These are phyloP conservation scores for Eucalyptus curtisii DNA, from an alignment of 345 rosid genomes.

Conservation along the genomic window DNA sequence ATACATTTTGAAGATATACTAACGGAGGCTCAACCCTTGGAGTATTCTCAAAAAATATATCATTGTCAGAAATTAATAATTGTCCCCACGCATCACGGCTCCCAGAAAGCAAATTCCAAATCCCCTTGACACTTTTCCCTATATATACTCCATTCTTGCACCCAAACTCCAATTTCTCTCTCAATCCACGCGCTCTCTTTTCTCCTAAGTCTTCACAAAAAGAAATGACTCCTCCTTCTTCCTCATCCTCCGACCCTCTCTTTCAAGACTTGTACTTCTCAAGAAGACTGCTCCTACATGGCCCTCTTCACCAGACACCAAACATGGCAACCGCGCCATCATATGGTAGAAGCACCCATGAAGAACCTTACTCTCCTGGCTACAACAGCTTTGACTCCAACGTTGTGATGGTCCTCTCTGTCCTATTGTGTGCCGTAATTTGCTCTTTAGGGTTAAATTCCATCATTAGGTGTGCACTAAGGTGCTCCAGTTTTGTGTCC, in stretches of 20 bases:
- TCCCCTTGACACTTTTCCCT: background rate
- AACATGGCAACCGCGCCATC: slow-evolving; percentile 7
- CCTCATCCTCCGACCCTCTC: background rate
- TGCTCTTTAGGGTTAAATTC: slow-evolving; percentile 75
- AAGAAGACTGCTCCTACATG: slow-evolving; percentile 28
- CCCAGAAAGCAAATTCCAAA: background rate
- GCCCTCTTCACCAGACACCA: slow-evolving; percentile 4
- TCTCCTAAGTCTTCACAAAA: background rate
- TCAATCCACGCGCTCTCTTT: background rate
- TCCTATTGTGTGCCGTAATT: slow-evolving; percentile 72
- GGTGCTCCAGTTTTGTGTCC: slow-evolving; percentile 32
- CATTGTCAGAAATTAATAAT: background rate
- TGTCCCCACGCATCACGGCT: background rate
- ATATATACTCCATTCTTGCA: slow-evolving; percentile 4
- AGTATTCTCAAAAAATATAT: slow-evolving; percentile 2
- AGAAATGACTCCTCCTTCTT: background rate
- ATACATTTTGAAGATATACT: background rate
- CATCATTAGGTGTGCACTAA: slow-evolving; percentile 55
- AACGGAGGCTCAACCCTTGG: background rate
- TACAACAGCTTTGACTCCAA: slow-evolving; percentile 55
- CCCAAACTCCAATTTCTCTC: background rate
- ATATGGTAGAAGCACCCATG: background rate
- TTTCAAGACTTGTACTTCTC: slow-evolving; percentile 21
- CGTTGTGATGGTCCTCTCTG: slow-evolving; percentile 68
- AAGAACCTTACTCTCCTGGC: slow-evolving; percentile 2